phyloP scores from a whole-genome alignment of 768 basidiomycete genomes.

The Trametes elegans region DNA sequence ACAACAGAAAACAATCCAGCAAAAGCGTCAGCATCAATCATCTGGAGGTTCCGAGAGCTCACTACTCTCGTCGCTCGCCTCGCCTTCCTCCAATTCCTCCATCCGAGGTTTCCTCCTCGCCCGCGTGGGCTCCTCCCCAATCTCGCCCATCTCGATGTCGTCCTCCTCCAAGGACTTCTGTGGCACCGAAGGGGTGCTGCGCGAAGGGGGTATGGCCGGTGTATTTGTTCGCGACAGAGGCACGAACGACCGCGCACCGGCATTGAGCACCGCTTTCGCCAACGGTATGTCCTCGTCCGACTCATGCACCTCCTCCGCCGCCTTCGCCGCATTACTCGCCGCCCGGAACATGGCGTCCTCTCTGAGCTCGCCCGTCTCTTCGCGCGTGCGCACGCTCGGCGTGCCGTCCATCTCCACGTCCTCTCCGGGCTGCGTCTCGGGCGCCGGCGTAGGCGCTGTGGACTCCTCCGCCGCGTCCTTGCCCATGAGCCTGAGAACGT shows the following conservation, averaged over 20 bases:
- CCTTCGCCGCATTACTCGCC: conserved; percentile 40
- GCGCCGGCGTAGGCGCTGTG: conserved; percentile 47
- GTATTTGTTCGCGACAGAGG: conserved; percentile 32
- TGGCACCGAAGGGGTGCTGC: conserved; percentile 12
- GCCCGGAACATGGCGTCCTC: conserved; percentile 20
- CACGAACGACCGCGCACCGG: conserved; percentile 32
- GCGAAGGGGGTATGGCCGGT: conserved; percentile 19
- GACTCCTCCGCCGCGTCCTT: conserved; percentile 50
- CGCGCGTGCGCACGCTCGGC: conserved; percentile 17
- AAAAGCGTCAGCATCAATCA: conserved; percentile 26
- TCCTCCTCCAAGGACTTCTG: conserved; percentile 57
- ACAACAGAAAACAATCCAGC: conserved; percentile 7
- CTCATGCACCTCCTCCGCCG: conserved; percentile 44
- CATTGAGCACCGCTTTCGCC: conserved; percentile 32
- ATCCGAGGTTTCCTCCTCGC: conserved; percentile 48
- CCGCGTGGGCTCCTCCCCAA: conserved; percentile 66
- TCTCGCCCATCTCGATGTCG: conserved; percentile 92
- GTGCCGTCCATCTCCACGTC: conserved; percentile 26
- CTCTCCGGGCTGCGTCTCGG: conserved; percentile 34
- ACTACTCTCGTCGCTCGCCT: conserved; percentile 80
- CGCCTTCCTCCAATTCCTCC: conserved; percentile 84
- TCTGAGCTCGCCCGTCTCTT: conserved; percentile 24
- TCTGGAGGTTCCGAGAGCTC: conserved; percentile 77
- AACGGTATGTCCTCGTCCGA: conserved; percentile 36
- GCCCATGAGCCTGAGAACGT: conserved; percentile 60